Evolutionary conservation across 2,329 filamentous ascomycete genomes (phyloP), one percentile per base, ranked within the genome.

Genomic region (Biscogniauxia marginata): DNA sequence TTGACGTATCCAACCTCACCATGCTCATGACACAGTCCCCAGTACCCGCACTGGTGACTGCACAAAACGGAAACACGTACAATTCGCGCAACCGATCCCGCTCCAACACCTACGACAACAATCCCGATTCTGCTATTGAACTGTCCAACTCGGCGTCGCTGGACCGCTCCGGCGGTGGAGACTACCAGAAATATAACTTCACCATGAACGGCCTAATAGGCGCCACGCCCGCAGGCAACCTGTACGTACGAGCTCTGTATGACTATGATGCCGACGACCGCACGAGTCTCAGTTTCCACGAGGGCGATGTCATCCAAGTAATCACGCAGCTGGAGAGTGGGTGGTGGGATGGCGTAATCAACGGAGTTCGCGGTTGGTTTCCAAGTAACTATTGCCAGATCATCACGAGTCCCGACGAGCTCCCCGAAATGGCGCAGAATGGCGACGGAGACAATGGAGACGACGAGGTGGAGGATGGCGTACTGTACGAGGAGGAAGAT

Each of bases 281-380:
- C 67, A 98, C 93, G 49, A 97, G 93, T 77, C 78, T 99, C 71
- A 98, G 93, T 76, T 99, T 99, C 75, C 91, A 91, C 67, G 90
- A 96, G 73, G 95, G 95, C 69, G 95, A 99, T 76, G 87, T 98
- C 65, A 99, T 99, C 68, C 93, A 98, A 77, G 95, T 99, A 67
- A 93, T 99, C 67, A 99, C 95, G 52, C 93, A 97, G 76, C 82
- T 98, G 55, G 95, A 99, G 74, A 98, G 93, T 69, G 95, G 95
- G 55, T 99, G 95, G 95, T 99, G 95, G 95, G 95, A 99, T 77
- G 95, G 95, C 49, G 91, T 99, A 54, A 96, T 99, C 72, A 95
- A 97, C 69, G 91, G 93, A 57, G 90, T 96, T 65, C 88, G 95
- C 71, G 95, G 95, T 72, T 99, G 95, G 95, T 99, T 99, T 73